These are phyloP conservation scores for Alnus glutinosa DNA, from an alignment of 306 rosid species.

Conservation along the genomic window DNA sequence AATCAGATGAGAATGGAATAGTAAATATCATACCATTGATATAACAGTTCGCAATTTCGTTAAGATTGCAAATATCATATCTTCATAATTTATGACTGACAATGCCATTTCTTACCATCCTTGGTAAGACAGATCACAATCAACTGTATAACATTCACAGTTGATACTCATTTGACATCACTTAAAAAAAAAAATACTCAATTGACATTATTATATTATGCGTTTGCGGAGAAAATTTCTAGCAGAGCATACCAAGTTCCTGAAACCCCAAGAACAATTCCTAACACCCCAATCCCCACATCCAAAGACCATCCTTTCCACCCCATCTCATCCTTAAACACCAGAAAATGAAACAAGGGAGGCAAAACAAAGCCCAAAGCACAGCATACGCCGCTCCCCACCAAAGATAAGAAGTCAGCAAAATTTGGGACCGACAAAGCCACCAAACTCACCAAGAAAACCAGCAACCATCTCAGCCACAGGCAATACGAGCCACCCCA, in stretches of 20 bases:
- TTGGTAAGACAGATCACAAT: slow-evolving; percentile 1
- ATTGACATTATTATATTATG: not conserved
- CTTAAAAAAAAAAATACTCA: no score
- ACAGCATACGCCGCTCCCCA: slow-evolving; percentile 56
- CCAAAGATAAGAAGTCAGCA: slow-evolving; percentile 58
- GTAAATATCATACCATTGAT: no score
- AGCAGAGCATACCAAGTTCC: slow-evolving; percentile 53
- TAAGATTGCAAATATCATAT: not conserved
- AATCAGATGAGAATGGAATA: no score
- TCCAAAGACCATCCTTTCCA: slow-evolving; percentile 38
- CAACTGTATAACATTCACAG: not conserved
- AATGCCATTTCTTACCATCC: slow-evolving; percentile 3
- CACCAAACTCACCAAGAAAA: slow-evolving; percentile 43
- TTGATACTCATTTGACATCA: not conserved
- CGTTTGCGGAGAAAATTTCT: slow-evolving; percentile 36
- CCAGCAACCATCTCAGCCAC: slow-evolving; percentile 52
- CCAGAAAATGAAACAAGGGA: slow-evolving; percentile 47
- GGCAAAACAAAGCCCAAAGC: slow-evolving; percentile 58
- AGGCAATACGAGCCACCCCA: slow-evolving; percentile 48
- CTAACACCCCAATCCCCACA: slow-evolving; percentile 35
- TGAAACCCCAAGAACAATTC: slow-evolving; percentile 48
- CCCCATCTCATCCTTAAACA: slow-evolving; percentile 48
- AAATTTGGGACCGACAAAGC: slow-evolving; percentile 56
- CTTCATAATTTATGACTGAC: not conserved
- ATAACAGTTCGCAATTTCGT: not conserved